Percentiles rank a stretch among this genome's conserved stretches.
Conservation (phyloP, 2,329 filamentous ascomycete species). For the Rhynchosporium graminicola region DNA sequence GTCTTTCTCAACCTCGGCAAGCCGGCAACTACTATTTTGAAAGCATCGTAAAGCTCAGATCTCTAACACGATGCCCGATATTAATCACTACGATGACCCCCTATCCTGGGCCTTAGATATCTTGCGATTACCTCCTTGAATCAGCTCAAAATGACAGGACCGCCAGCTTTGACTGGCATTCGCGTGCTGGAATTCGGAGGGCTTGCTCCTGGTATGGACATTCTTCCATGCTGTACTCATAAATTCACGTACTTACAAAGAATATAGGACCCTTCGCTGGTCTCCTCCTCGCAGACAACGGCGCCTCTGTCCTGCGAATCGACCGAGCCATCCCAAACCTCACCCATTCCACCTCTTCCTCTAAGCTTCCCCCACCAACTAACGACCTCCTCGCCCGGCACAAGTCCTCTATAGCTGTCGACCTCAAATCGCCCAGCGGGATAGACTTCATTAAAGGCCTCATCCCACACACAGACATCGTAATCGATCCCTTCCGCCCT, state of each 20-base stretch:
- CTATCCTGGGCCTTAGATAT: background rate
- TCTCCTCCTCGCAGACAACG: conserved; percentile 85
- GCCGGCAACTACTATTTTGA: background rate
- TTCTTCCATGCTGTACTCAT: conserved; percentile 43
- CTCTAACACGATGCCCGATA: background rate
- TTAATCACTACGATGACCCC: background rate
- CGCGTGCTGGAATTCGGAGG: conserved; percentile 68
- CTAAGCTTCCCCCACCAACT: conserved; percentile 49
- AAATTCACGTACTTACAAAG: conserved; percentile 3
- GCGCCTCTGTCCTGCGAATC: conserved; percentile 83
- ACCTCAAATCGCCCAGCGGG: conserved; percentile 71
- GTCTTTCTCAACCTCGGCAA: conserved; percentile 7
- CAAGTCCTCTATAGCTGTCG: conserved; percentile 78
- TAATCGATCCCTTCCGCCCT: conserved; percentile 93
- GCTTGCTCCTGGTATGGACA: conserved; percentile 54
- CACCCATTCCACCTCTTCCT: conserved; percentile 44
- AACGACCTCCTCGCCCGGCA: conserved; percentile 75
- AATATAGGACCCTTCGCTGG: conserved; percentile 78
- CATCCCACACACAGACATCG: conserved; percentile 65
- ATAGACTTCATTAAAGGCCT: conserved; percentile 67
- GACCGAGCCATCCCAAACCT: conserved; percentile 61
- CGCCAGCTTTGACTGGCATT: conserved; percentile 54
- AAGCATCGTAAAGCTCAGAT: background rate
- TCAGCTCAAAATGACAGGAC: conserved; percentile 29
- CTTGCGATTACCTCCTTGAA: background rate